These are phyloP conservation scores for Neospora caninum DNA, from an alignment of 169 alveolate genomes.

Conservation along the genomic window DNA sequence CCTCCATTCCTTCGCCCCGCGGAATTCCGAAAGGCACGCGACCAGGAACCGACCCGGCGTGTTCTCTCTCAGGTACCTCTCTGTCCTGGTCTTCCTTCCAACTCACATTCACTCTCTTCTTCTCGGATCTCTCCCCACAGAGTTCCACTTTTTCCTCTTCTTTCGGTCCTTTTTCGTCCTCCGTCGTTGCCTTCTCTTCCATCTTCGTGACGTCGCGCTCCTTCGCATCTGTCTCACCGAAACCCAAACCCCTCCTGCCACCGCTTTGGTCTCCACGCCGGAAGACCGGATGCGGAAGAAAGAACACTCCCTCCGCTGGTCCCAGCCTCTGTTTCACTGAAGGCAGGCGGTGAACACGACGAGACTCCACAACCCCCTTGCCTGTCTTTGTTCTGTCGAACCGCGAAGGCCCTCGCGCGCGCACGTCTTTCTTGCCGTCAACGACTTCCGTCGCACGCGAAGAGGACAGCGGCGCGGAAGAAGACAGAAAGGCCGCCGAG, in stretches of 20 bases:
- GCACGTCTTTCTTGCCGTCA: too few relatives aligned
- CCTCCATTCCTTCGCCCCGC: too few relatives aligned
- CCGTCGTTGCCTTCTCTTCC: too few relatives aligned
- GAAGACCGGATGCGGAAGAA: background rate
- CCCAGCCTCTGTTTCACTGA: background rate
- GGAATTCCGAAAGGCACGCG: too few relatives aligned
- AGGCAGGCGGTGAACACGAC: background rate
- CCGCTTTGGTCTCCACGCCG: background rate
- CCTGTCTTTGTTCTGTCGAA: background rate
- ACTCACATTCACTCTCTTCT: too few relatives aligned
- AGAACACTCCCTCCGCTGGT: background rate
- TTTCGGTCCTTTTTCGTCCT: too few relatives aligned
- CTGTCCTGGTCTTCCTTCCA: too few relatives aligned
- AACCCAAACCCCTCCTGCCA: background rate
- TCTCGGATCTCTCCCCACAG: too few relatives aligned
- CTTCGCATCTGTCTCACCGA: background rate
- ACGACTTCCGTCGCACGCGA: too few relatives aligned
- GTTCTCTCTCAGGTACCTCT: too few relatives aligned
- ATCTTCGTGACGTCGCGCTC: background rate
- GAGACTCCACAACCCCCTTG: background rate
- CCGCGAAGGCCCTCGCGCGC: background rate
- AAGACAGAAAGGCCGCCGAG: background rate
- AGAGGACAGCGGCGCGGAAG: background rate
- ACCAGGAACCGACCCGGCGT: too few relatives aligned
- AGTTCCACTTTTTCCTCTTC: too few relatives aligned